Percentiles rank a stretch among this genome's conserved stretches.
Conservation (phyloP, 805 yeast species). For the Candida sakaeoensis region DNA sequence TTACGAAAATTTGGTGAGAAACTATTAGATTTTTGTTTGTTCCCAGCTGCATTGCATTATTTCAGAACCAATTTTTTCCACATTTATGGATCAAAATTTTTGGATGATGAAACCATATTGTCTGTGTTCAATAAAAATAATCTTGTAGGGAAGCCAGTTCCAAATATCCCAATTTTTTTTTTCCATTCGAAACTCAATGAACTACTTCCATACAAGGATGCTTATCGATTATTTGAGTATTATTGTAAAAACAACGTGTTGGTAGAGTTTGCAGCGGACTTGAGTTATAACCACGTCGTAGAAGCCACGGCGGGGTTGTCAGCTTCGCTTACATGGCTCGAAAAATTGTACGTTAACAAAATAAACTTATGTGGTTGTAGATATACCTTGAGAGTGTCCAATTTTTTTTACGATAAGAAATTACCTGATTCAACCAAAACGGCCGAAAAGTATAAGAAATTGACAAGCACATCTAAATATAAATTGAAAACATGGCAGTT, state of each 20-base stretch:
- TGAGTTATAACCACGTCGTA: constrained; percentile 22
- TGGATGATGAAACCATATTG: constrained; percentile 12
- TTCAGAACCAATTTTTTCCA: constrained; percentile 11
- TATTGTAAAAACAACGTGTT: constrained; percentile 25
- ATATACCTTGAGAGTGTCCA: neutral
- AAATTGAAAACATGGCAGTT: neutral
- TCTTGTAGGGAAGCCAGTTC: constrained; percentile 13
- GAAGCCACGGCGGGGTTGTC: constrained; percentile 18
- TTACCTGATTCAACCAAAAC: neutral
- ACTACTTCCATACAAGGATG: constrained; percentile 17
- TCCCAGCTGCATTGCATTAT: constrained; percentile 9
- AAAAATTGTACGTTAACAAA: constrained; percentile 1
- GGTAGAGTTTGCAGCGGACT: constrained; percentile 25
- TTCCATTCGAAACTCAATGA: constrained; percentile 18
- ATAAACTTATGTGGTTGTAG: neutral
- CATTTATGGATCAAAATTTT: constrained; percentile 14
- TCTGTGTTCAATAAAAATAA: constrained; percentile 18
- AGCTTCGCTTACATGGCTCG: constrained; percentile 20
- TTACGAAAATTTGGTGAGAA: constrained; percentile 6
- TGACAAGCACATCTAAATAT: neutral
- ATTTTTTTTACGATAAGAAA: constrained; percentile 1
- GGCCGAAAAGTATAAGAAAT: neutral
- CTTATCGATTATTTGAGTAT: constrained; percentile 18
- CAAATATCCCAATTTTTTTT: constrained; percentile 21
- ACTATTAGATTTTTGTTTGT: constrained; percentile 7